phyloP scores from a whole-genome alignment of 179 eudicot genomes.

The Amaranthus tricolor region DNA sequence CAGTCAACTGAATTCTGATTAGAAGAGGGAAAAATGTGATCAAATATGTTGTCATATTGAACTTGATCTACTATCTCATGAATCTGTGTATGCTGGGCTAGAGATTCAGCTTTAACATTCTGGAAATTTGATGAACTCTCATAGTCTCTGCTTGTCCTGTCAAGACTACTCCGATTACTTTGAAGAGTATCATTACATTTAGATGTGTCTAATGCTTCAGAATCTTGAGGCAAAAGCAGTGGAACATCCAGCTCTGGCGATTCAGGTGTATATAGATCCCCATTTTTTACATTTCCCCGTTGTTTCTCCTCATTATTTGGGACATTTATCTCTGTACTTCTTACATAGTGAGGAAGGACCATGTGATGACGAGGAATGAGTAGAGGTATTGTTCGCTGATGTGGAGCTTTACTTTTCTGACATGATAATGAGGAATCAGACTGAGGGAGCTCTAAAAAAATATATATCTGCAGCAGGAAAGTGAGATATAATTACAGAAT shows the following conservation, averaged over 20 bases:
- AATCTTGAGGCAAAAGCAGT: constrained; percentile 85
- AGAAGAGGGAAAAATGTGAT: constrained; percentile 25
- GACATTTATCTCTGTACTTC: constrained; percentile 42
- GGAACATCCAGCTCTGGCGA: constrained; percentile 78
- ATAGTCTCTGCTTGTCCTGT: constrained; percentile 36
- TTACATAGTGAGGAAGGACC: constrained; percentile 92
- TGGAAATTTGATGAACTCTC: constrained; percentile 43
- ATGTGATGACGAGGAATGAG: constrained; percentile 95
- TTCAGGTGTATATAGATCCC: constrained; percentile 50
- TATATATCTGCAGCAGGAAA: background rate
- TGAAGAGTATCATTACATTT: constrained; percentile 34
- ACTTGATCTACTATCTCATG: constrained; percentile 54
- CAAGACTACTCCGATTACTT: constrained; percentile 27
- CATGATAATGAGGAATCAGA: constrained; percentile 17
- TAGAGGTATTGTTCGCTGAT: constrained; percentile 85
- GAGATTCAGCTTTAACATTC: constrained; percentile 48
- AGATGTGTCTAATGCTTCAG: constrained; percentile 39
- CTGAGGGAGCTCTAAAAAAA: constrained; percentile 5
- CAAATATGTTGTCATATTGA: constrained; percentile 14
- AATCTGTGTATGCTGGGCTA: constrained; percentile 40
- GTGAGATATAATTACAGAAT: background rate
- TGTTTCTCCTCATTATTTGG: constrained; percentile 26
- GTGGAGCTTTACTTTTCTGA: constrained; percentile 96
- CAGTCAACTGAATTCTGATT: constrained; percentile 54
- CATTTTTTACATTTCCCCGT: constrained; percentile 33